Evolutionary conservation across 495 filamentous ascomycete genomes (phyloP).

Genomic region (Aspergillus biplanus): DNA sequence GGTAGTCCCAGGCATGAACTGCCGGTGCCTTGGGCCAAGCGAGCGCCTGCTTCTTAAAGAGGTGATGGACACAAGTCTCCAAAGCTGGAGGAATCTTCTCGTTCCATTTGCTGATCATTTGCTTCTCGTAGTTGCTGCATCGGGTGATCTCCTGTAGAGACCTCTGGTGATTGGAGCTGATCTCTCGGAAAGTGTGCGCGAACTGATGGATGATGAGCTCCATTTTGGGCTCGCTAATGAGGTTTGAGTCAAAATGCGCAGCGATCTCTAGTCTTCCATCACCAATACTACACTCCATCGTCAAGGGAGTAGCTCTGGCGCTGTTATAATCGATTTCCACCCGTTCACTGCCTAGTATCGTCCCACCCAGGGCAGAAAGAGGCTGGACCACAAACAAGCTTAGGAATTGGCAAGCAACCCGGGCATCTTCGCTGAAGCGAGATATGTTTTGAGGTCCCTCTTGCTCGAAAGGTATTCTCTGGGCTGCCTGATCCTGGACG

Average conservation of each 20-base stretch:
- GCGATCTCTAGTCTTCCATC: background rate
- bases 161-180: background rate
- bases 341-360: background rate
- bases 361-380: background rate
- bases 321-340: no score
- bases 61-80: slow-evolving; percentile 34
- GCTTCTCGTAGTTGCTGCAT: background rate
- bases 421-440: slow-evolving; percentile 49
- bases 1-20: slow-evolving; percentile 30
- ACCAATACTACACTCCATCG: background rate
- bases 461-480: slow-evolving; percentile 46
- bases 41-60: slow-evolving; percentile 26
- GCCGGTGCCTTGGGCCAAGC: slow-evolving; percentile 26
- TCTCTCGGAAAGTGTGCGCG: background rate
- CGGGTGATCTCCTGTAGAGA: background rate
- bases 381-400: slow-evolving; percentile 52
- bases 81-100: slow-evolving; percentile 19
- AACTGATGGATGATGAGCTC: background rate
- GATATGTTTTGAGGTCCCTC: slow-evolving; percentile 55
- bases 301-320: no score
- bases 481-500: slow-evolving; percentile 28
- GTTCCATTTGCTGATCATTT: slow-evolving; percentile 30
- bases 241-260: background rate
- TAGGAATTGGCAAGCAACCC: slow-evolving; percentile 55
- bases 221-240: background rate